These are phyloP conservation scores for Pneumocystis murina DNA, from an alignment of 1,139 yeast genomes.

Conservation along the genomic window DNA sequence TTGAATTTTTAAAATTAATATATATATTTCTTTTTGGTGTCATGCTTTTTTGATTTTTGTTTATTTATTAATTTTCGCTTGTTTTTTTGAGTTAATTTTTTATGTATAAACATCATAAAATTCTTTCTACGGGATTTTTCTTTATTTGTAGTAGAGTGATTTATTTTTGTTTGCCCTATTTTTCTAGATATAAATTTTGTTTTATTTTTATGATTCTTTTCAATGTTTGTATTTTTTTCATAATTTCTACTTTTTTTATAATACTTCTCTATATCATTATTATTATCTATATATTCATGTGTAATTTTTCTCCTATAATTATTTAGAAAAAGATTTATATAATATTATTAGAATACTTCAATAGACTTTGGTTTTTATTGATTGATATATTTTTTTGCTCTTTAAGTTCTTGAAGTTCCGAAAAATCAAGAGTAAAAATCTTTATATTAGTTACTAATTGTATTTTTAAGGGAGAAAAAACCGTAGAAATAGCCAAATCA, in stretches of 20 bases:
- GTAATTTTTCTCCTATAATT: slow-evolving; percentile 26
- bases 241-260: slow-evolving; percentile 67
- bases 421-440: not conserved
- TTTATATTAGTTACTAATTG: not conserved
- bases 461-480: not conserved
- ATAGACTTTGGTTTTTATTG: not conserved
- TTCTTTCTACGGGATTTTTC: slow-evolving; percentile 98
- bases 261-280: slow-evolving; percentile 53
- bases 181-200: slow-evolving; percentile 78
- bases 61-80: slow-evolving; percentile 79
- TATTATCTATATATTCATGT: slow-evolving; percentile 37
- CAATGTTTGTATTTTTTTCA: slow-evolving; percentile 73
- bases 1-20: not conserved
- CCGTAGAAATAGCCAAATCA: not conserved
- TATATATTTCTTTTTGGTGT: slow-evolving; percentile 51
- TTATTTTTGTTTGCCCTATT: slow-evolving; percentile 52
- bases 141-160: slow-evolving; percentile 81
- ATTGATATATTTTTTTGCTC: not conserved
- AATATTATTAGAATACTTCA: not conserved
- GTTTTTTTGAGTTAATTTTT: slow-evolving; percentile 83
- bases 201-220: slow-evolving; percentile 86
- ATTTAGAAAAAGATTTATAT: not conserved
- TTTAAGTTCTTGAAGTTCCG: not conserved
- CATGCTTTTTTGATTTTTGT: slow-evolving; percentile 76
- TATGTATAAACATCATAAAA: slow-evolving; percentile 96